Conservation (phyloP, 108 stramenopile species). For the Nannochloropsis salina region DNA sequence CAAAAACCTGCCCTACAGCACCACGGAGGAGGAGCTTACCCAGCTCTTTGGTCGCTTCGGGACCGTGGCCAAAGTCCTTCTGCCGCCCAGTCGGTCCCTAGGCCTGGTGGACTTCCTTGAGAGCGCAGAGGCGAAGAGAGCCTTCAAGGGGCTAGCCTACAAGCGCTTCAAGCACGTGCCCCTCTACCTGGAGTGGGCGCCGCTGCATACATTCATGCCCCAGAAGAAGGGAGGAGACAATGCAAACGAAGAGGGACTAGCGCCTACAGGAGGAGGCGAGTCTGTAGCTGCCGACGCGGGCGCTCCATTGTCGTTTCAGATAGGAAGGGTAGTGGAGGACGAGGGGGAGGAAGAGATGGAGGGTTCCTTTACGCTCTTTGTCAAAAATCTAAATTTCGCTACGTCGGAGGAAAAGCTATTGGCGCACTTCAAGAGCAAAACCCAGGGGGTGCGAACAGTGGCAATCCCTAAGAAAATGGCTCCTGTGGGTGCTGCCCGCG, state of each 20-base stretch:
- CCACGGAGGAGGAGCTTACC: conserved; percentile 69
- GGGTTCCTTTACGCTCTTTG: conserved; percentile 66
- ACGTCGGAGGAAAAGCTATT: conserved; percentile 72
- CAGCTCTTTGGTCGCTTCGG: conserved; percentile 73
- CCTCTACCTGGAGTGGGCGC: conserved; percentile 97
- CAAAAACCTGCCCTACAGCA: conserved; percentile 89
- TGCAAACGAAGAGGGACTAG: not conserved
- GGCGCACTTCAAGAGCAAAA: conserved; percentile 57
- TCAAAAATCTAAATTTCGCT: conserved; percentile 90
- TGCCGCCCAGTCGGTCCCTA: conserved; percentile 78
- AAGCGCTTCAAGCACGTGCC: conserved; percentile 87
- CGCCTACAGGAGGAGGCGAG: not conserved
- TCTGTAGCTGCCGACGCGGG: not conserved
- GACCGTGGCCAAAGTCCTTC: conserved; percentile 57
- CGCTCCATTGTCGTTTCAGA: not conserved
- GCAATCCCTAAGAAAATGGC: conserved; percentile 73
- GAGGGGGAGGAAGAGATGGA: conserved; percentile 40
- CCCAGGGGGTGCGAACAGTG: conserved; percentile 63
- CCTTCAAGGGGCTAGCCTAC: conserved; percentile 86
- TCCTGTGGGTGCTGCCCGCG: conserved; percentile 48
- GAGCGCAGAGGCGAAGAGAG: conserved; percentile 73
- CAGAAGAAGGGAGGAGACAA: conserved; percentile 44
- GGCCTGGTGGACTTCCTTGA: conserved; percentile 85
- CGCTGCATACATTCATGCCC: conserved; percentile 47
- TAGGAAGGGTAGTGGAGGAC: conserved; percentile 36